Evolutionary conservation across 345 rosid species (phyloP), one percentile per base, ranked within the genome.

Genomic region (Rhizophora mangle): DNA sequence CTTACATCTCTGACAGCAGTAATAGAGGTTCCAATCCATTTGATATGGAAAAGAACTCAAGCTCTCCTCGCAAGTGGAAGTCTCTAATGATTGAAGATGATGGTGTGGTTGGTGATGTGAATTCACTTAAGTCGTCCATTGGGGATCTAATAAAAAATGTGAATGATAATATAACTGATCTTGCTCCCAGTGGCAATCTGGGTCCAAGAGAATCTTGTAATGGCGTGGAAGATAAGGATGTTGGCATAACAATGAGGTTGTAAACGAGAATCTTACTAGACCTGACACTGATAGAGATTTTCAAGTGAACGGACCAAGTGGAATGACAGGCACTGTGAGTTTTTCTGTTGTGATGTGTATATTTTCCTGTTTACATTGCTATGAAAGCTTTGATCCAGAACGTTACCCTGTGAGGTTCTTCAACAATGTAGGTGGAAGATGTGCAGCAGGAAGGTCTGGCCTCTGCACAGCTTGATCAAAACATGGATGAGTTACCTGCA

Each of bases 311-410:
- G 75, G 64, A 73, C 79, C 75, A 36, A 67, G 68, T 60, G 77
- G 62, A 65, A 30, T 72, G 26, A 72, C 74, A 32, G 71, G 61
- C 64, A 74, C 62, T 76, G 94, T 87, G 74, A 84, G 74, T 63
- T 64, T 76, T 75, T 63, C 51, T 68, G 52, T 62, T n/a, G 1
- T 24, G 56, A 67, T 56, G 29, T 26, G 73, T 65, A 29, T 59
- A 32, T 30, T 59, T 37, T 39, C 55, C 67, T 19, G 34, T 69
- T 76, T 51, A 60, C 57, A 66, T 64, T 64, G 60, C 69, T 68
- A 56, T 53, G 61, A 34, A 57, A 65, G 67, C 60, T 46, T 79
- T 72, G 72, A 67, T 71, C 36, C 60, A 54, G 22, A 60, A 54
- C 69, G 27, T 71, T 53, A 43, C 67, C 18, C 59, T 70, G 34